phyloP scores from a whole-genome alignment of 495 filamentous ascomycete genomes.

The Pseudevernia furfuracea region DNA sequence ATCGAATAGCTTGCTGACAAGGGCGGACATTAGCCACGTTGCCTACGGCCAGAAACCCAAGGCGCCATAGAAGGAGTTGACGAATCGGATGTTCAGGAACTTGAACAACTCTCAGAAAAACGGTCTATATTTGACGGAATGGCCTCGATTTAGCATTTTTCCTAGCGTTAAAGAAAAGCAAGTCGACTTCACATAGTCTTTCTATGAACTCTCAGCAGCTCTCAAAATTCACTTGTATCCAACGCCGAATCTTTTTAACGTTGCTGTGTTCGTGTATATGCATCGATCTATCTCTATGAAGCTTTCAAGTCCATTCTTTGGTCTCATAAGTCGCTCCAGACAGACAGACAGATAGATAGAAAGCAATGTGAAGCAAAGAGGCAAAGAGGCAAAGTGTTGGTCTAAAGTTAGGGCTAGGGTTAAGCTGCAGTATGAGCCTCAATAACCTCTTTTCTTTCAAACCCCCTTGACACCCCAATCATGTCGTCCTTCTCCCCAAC shows the following conservation, averaged over 20 bases:
- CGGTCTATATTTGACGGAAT: not conserved
- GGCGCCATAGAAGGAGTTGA: not conserved
- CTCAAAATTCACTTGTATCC: not conserved
- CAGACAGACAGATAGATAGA: no score
- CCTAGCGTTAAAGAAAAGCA: not conserved
- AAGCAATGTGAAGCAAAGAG: no score
- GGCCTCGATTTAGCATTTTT: not conserved
- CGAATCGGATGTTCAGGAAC: not conserved
- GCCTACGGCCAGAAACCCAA: constrained; percentile 18
- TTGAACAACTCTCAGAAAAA: not conserved
- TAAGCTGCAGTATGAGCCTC: not conserved
- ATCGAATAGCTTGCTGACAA: not conserved
- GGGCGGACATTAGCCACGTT: constrained; percentile 4
- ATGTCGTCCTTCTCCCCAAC: constrained; percentile 43
- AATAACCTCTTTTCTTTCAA: no score
- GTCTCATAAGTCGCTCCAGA: no score
- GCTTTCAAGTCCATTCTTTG: no score
- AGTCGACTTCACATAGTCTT: not conserved
- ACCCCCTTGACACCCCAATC: not conserved
- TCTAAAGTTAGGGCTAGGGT: no score
- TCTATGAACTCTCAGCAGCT: not conserved
- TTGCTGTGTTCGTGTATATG: not conserved
- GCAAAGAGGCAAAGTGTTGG: no score
- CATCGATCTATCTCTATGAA: not conserved
- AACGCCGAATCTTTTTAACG: not conserved